These are phyloP conservation scores for Saitoella complicata DNA, from an alignment of 805 yeast genomes.

Conservation along the genomic window DNA sequence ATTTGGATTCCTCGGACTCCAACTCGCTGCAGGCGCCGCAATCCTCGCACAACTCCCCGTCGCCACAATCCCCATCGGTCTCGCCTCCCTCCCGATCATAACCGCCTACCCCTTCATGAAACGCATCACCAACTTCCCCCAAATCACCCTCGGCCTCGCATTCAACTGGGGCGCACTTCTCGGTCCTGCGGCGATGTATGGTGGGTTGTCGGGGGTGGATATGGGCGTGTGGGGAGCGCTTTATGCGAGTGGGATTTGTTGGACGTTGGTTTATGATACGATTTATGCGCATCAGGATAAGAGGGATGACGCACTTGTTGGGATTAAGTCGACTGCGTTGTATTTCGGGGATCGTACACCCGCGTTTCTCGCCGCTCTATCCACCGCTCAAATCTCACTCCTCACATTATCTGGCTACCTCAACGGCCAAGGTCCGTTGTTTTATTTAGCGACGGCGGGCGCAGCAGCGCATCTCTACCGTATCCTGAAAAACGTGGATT, in stretches of 20 bases:
- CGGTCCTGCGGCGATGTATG: constrained; percentile 93
- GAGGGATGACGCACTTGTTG: constrained; percentile 69
- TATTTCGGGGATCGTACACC: constrained; percentile 81
- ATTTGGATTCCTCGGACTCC: constrained; percentile 49
- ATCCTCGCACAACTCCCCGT: constrained; percentile 59
- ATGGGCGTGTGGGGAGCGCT: constrained; percentile 63
- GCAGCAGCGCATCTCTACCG: constrained; percentile 53
- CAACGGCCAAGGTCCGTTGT: constrained; percentile 79
- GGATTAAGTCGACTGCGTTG: constrained; percentile 87
- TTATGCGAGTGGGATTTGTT: constrained; percentile 57
- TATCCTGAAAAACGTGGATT: constrained; percentile 58
- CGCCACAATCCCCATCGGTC: constrained; percentile 70
- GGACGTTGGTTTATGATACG: constrained; percentile 96
- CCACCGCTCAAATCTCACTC: constrained; percentile 57
- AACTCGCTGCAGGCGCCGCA: constrained; percentile 55
- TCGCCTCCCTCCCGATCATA: constrained; percentile 62
- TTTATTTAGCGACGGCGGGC: constrained; percentile 41
- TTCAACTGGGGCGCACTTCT: constrained; percentile 89
- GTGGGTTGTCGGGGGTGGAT: constrained; percentile 43
- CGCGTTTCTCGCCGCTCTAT: constrained; percentile 45
- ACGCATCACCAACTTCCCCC: constrained; percentile 92
- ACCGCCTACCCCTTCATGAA: constrained; percentile 85
- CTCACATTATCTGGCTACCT: too few relatives aligned
- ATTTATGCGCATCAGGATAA: constrained; percentile 97
- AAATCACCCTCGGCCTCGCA: constrained; percentile 59